Evolutionary conservation across 495 filamentous ascomycete genomes (phyloP).

Genomic region (Aspergillus ostianus): DNA sequence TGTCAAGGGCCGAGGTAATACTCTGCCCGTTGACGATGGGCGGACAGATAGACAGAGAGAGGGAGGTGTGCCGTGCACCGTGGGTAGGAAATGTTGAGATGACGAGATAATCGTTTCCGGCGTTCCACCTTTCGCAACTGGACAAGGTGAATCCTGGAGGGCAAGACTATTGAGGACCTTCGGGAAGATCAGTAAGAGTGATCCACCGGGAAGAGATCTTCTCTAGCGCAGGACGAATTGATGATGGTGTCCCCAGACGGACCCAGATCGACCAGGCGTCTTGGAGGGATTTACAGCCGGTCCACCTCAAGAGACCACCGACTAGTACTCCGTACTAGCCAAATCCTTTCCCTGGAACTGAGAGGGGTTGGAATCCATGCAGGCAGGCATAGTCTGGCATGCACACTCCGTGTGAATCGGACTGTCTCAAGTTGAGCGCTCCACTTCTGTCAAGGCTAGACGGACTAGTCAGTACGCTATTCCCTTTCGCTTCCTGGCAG

Average conservation of each 20-base stretch:
- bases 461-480: constrained; percentile 13
- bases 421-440: neutral
- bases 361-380: constrained; percentile 2
- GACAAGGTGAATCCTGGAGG: constrained; percentile 6
- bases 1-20: neutral
- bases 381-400: neutral
- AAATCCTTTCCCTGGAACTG: constrained; percentile 2
- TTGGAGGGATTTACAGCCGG: constrained; percentile 2
- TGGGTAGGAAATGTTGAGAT: neutral
- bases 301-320: neutral
- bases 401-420: neutral
- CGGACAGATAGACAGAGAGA: neutral
- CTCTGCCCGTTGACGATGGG: neutral
- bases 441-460: constrained; percentile 11
- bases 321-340: constrained; percentile 1
- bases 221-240: neutral
- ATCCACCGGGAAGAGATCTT: constrained; percentile 10
- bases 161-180: constrained; percentile 13
- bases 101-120: neutral
- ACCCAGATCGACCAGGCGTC: constrained; percentile 12
- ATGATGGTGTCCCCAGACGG: constrained; percentile 3
- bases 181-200: constrained; percentile 11
- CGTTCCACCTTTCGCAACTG: neutral
- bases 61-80: neutral
- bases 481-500: constrained; percentile 10